Evolutionary conservation across 805 yeast genomes (phyloP), one percentile per base, ranked within the genome.

Genomic region (Kodamaea hsintzibuensis): DNA sequence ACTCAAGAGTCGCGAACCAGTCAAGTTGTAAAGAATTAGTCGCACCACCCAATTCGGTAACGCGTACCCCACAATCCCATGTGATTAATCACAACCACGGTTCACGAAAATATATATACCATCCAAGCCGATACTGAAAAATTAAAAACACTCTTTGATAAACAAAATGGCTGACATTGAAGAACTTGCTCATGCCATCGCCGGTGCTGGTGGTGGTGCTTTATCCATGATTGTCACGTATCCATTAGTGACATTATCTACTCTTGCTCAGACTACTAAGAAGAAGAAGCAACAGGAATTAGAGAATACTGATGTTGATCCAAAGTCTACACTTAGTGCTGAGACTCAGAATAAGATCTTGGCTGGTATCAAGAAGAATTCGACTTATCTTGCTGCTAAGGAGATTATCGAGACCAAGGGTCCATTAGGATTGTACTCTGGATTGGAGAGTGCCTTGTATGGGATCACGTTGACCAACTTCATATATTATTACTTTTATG

Each of bases 161-260:
- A 22, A 14, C 37, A 51, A 45, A 6, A 72, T 71, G 77, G 60
- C 74, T 25, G 70, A 70, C 30, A 64, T 70, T 30, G 80, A 77
- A 55, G 81, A 82, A 58, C 63, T 89, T 38, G 91, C 95, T 12
- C 97, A 92, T 66, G 97, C 97, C n/a, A 70, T 92, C 9, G 88
- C 97, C 5, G 98, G 98, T 9, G 96, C 97, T 37, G 86, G 92
- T 6, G 96, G 97, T 25, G 98, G 98, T 12, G 91, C 93, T 18
- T 79, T 90, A 27, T 82, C 96, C 2, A 88, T 91, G 86, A 81
- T 86, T 0, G 84, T 91, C 40, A 92, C 98, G 0, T 92, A 92
- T 66, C 98, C 98, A 1, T 75, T 92, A 61, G 91, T 90, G 55
- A 88, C 96, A 0, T 72, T 91, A 53, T 87, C 96, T 1, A 91